Conservation (phyloP, 2,329 filamentous ascomycete genomes). For the Trichoderma lentiforme region DNA sequence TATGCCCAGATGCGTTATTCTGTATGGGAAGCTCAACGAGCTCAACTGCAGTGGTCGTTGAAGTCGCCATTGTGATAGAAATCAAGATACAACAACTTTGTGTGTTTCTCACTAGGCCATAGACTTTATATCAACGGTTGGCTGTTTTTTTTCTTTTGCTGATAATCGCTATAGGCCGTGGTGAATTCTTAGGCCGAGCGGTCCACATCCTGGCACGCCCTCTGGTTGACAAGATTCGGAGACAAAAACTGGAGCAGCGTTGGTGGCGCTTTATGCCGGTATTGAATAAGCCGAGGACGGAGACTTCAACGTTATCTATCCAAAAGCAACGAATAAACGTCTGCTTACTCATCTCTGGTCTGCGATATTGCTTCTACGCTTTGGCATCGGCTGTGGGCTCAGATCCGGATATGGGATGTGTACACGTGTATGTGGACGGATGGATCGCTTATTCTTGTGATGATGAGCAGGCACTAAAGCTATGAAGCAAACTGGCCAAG, state of each 20-base stretch:
- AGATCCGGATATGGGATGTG: background rate
- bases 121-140: background rate
- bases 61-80: background rate
- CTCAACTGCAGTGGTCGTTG: slow-evolving; percentile 12
- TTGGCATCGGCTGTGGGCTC: background rate
- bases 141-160: background rate
- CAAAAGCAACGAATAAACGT: no score
- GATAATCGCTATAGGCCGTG: background rate
- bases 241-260: background rate
- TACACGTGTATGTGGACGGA: background rate
- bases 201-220: background rate
- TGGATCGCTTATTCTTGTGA: background rate
- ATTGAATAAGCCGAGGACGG: background rate
- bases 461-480: background rate
- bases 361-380: background rate
- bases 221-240: slow-evolving; percentile 3
- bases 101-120: background rate
- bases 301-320: no score
- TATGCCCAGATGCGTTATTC: background rate
- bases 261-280: background rate
- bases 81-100: background rate
- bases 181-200: background rate
- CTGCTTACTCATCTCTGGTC: no score
- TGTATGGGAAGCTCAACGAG: background rate
- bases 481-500: background rate